Percentiles rank a stretch among this genome's conserved stretches.
Conservation (phyloP, 108 stramenopile genomes). For the Chaetoceros muelleri region DNA sequence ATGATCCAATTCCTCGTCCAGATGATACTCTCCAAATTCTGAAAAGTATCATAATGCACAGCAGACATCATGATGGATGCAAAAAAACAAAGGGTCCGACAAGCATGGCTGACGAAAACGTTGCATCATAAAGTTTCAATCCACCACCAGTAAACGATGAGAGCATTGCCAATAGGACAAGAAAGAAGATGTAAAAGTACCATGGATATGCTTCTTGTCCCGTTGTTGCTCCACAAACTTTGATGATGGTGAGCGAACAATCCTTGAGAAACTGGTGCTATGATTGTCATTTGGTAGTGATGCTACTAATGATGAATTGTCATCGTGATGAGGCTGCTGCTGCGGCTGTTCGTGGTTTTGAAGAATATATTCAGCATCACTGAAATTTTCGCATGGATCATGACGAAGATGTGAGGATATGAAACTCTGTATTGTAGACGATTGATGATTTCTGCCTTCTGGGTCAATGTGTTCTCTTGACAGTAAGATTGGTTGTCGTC, state of each 20-base stretch:
- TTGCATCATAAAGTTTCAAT: conserved; percentile 80
- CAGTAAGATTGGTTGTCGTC: neutral
- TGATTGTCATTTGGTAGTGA: too few species aligned
- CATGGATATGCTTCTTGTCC: conserved; percentile 6
- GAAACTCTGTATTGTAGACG: too few species aligned
- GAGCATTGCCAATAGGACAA: conserved; percentile 27
- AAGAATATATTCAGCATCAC: neutral
- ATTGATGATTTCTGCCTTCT: too few species aligned
- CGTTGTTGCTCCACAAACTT: conserved; percentile 11
- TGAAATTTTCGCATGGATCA: conserved; percentile 1
- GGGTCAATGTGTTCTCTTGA: too few species aligned
- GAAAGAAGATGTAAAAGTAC: conserved; percentile 16
- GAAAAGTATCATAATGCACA: conserved; percentile 67
- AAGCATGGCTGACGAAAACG: conserved; percentile 68
- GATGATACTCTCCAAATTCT: conserved; percentile 22
- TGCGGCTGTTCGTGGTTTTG: neutral
- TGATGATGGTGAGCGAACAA: conserved; percentile 46
- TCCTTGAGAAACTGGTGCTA: conserved; percentile 83
- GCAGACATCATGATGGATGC: conserved; percentile 58
- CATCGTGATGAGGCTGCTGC: conserved; percentile 7
- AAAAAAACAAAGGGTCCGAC: conserved; percentile 68
- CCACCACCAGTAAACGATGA: conserved; percentile 56
- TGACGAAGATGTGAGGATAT: too few species aligned
- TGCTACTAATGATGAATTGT: too few species aligned
- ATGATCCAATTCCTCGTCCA: conserved; percentile 34